phyloP scores from a whole-genome alignment of 805 yeast species.

The Lipomyces starkeyi region DNA sequence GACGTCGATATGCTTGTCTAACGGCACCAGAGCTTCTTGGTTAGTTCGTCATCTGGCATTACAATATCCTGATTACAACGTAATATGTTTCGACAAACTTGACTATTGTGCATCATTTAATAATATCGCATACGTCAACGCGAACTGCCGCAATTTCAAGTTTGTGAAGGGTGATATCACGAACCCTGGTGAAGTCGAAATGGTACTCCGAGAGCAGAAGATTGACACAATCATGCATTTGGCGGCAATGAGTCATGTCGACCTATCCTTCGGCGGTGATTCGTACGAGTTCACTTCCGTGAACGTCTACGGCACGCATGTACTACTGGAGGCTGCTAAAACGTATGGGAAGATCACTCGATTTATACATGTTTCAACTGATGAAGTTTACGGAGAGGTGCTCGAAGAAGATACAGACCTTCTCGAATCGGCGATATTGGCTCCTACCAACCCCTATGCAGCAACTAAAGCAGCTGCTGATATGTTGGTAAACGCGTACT shows the following conservation, averaged over 20 bases:
- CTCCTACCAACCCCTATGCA: slow-evolving; percentile 63
- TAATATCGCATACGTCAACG: slow-evolving; percentile 44
- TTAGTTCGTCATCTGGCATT: slow-evolving; percentile 49
- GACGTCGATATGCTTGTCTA: neutral
- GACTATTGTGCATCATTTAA: slow-evolving; percentile 53
- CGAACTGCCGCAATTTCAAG: slow-evolving; percentile 40
- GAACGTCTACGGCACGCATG: slow-evolving; percentile 57
- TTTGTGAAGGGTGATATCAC: slow-evolving; percentile 50
- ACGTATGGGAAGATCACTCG: slow-evolving; percentile 33
- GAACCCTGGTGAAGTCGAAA: slow-evolving; percentile 40
- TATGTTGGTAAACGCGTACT: slow-evolving; percentile 55
- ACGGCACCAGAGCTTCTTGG: slow-evolving; percentile 52
- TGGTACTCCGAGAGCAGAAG: slow-evolving; percentile 37
- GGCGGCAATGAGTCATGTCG: slow-evolving; percentile 65
- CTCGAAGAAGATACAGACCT: slow-evolving; percentile 42
- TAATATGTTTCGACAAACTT: slow-evolving; percentile 56
- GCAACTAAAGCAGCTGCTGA: slow-evolving; percentile 64
- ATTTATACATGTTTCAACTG: slow-evolving; percentile 61
- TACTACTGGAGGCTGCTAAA: slow-evolving; percentile 53
- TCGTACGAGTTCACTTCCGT: slow-evolving; percentile 54
- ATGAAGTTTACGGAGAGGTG: slow-evolving; percentile 63
- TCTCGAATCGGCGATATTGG: slow-evolving; percentile 49
- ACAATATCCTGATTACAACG: slow-evolving; percentile 43
- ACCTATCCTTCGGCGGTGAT: slow-evolving; percentile 52
- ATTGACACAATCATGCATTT: slow-evolving; percentile 54